phyloP scores from a whole-genome alignment of 208 protist species.

The Acanthamoeba castellanii region DNA sequence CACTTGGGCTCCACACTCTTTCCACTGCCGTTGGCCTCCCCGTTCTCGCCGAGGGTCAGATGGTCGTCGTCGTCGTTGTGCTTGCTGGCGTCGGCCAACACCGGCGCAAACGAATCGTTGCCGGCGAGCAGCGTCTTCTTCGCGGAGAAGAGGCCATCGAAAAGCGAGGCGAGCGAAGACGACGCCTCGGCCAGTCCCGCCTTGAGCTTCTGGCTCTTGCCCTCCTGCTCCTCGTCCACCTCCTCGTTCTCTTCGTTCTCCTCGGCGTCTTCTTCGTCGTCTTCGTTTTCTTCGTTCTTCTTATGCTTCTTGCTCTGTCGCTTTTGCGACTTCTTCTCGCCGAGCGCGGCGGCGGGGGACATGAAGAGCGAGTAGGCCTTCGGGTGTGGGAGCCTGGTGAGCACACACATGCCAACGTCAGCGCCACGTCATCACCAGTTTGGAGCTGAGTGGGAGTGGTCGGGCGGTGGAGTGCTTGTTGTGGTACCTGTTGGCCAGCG shows the following conservation, averaged over 20 bases:
- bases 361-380: conserved; percentile 15
- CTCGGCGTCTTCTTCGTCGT: not conserved
- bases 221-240: not conserved
- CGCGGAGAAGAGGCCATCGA: conserved; percentile 30
- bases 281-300: not conserved
- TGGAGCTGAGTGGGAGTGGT: not conserved
- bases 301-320: not conserved
- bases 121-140: conserved; percentile 32
- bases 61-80: not conserved
- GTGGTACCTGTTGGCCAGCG: conserved; percentile 19
- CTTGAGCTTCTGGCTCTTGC: conserved; percentile 20
- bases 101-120: conserved; percentile 23
- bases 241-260: not conserved
- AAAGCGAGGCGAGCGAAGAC: conserved; percentile 22
- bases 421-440: not conserved
- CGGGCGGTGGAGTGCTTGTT: not conserved
- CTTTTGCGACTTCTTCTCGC: conserved; percentile 18
- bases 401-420: not conserved
- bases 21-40: not conserved
- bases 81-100: not conserved
- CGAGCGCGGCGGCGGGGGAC: not conserved
- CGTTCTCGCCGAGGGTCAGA: not conserved
- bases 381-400: not conserved
- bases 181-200: not conserved
- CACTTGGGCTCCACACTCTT: not conserved